Percentiles rank a stretch among this genome's conserved stretches.
phyloP scores from a whole-genome alignment of 1,139 yeast species.

The Yamadazyma blattariae region DNA sequence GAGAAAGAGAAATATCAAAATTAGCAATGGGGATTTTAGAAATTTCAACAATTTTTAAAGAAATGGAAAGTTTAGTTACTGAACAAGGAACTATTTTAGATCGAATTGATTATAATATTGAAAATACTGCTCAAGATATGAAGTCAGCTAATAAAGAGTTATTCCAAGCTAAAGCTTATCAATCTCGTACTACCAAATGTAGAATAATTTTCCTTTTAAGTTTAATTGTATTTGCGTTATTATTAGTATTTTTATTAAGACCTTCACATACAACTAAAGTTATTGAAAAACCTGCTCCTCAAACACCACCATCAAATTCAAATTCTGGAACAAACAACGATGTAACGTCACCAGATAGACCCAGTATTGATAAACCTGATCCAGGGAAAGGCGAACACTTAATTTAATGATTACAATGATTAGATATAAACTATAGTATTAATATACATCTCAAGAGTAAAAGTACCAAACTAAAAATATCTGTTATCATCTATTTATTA shows the following conservation, averaged over 20 bases:
- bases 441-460: too few species aligned
- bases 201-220: slow-evolving; percentile 74
- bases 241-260: slow-evolving; percentile 67
- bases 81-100: slow-evolving; percentile 95
- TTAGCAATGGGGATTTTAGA: slow-evolving; percentile 94
- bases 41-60: slow-evolving; percentile 88
- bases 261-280: slow-evolving; percentile 41
- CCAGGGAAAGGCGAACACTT: too few species aligned
- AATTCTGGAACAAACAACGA: background rate
- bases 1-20: slow-evolving; percentile 86
- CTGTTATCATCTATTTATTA: too few species aligned
- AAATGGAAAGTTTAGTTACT: slow-evolving; percentile 85
- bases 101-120: slow-evolving; percentile 87
- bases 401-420: too few species aligned
- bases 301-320: slow-evolving; percentile 1
- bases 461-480: too few species aligned
- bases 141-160: slow-evolving; percentile 77
- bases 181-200: slow-evolving; percentile 87
- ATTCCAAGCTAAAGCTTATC: slow-evolving; percentile 73
- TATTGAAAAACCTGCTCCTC: slow-evolving; percentile 25
- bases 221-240: slow-evolving; percentile 67
- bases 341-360: slow-evolving; percentile 4
- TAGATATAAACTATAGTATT: too few species aligned
- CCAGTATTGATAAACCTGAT: slow-evolving; percentile 4
- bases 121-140: slow-evolving; percentile 72